Evolutionary conservation across 768 basidiomycete genomes (phyloP), one percentile per base, ranked within the genome.

Genomic region (Mrakia frigida): DNA sequence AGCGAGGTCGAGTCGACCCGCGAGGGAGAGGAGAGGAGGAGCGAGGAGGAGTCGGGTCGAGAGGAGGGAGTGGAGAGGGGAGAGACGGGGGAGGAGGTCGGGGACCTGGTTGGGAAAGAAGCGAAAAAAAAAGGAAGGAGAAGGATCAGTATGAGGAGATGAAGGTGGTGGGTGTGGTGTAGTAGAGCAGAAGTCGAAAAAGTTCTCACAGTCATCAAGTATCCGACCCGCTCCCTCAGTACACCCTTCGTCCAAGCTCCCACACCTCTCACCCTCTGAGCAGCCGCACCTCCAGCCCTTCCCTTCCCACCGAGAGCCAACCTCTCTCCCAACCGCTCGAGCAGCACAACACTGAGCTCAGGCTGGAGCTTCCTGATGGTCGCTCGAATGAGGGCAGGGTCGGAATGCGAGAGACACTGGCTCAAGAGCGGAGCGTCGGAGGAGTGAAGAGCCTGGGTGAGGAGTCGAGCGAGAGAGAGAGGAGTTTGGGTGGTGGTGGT

Each of bases 401-500:
- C 90, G 25, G 93, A 91, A 83, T 98, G 92, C 0, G 88, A 85
- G 41, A 96, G 84, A 84, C 94, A 96, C 35, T 90, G 90, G 81
- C 97, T 93, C 77, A 98, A 85, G 52, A 98, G 85, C 14, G 89
- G 88, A 3, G 91, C 88, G 85, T 99, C 97, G 28, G 92, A 90
- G 0, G 97, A 98, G 82, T 99, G 97, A 37, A 99, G 85, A 0
- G 97, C 96, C 84, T 99, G 97, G 76, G 96, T 92, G 69, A 99
- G 87, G 37, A 96, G 95, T 74, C 94, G 90, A 37, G 96, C 93
- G 77, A 98, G 87, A 0, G 96, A 95, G 79, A 76, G 70, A n/a
- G 75, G 71, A 11, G 74, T 75, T 35, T 61, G 73, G 18, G 43
- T 71, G 33, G 60, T 63, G 25, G 70, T 56, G 37, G 50, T 37